Conservation (phyloP, 176 grass and related monocot genomes). For the Otatea glauca region DNA sequence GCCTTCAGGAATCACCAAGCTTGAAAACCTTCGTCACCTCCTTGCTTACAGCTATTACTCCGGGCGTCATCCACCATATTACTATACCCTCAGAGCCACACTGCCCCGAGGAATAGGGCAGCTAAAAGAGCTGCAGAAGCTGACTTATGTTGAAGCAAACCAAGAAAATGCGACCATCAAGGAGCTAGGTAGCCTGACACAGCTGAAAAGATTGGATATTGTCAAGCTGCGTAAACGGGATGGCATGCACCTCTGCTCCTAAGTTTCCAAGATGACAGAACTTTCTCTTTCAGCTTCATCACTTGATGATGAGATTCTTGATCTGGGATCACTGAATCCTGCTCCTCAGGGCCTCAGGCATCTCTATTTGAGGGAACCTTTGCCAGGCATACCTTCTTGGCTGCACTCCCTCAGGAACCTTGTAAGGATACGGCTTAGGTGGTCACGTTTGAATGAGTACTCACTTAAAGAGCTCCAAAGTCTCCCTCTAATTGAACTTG, state of each 20-base stretch:
- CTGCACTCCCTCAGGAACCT: constrained; percentile 41
- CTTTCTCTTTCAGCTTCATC: constrained; percentile 45
- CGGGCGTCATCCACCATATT: constrained; percentile 24
- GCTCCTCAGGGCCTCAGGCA: constrained; percentile 19
- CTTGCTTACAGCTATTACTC: constrained; percentile 52
- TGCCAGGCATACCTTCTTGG: constrained; percentile 46
- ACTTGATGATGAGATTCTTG: constrained; percentile 34
- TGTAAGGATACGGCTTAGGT: constrained; percentile 47
- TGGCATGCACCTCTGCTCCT: constrained; percentile 35
- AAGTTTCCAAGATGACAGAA: constrained; percentile 38
- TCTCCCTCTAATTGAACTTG: constrained; percentile 46
- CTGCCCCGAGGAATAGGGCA: constrained; percentile 41
- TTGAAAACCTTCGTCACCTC: constrained; percentile 51
- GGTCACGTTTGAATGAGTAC: constrained; percentile 43
- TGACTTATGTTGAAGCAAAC: constrained; percentile 46
- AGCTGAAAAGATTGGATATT: constrained; percentile 50
- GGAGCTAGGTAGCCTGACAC: constrained; percentile 42
- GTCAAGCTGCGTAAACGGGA: constrained; percentile 47
- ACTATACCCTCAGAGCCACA: constrained; percentile 39
- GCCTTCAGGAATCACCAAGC: constrained; percentile 42
- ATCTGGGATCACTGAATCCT: constrained; percentile 25
- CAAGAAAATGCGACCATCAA: constrained; percentile 30
- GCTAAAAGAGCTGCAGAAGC: constrained; percentile 50
- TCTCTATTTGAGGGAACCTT: constrained; percentile 48
- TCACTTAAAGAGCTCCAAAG: constrained; percentile 47